Evolutionary conservation across 1,284 basidiomycete genomes (phyloP).

Genomic region (Puccinia novopanici): DNA sequence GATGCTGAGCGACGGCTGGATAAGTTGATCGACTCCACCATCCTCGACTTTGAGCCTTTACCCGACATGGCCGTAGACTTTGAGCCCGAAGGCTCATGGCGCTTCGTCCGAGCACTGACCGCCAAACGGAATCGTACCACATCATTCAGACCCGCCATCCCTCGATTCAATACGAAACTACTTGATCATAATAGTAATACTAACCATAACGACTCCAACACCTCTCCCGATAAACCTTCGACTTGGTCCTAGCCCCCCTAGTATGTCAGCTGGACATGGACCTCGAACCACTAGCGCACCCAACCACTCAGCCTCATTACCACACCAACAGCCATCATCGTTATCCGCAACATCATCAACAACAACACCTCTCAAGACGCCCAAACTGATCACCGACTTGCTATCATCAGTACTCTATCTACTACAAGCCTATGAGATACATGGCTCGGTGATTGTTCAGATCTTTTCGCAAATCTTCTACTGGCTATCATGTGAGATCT

Average conservation of each 20-base stretch:
- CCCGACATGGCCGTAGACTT: conserved; percentile 82
- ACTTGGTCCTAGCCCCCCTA: background rate
- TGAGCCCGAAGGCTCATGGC: conserved; percentile 82
- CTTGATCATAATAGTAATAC: background rate
- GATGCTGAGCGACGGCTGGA: conserved; percentile 87
- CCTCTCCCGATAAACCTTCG: background rate
- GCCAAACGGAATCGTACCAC: conserved; percentile 62
- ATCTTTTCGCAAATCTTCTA: conserved; percentile 93
- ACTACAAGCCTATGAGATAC: conserved; percentile 82
- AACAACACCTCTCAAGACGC: conserved; percentile 52
- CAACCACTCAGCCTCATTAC: conserved; percentile 30
- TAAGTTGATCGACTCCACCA: conserved; percentile 74
- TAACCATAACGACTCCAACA: background rate
- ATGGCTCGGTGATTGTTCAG: conserved; percentile 84
- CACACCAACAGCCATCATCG: background rate
- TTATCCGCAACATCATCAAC: background rate
- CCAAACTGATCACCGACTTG: conserved; percentile 68
- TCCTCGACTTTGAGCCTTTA: conserved; percentile 80
- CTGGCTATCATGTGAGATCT: conserved; percentile 80
- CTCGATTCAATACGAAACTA: conserved; percentile 44
- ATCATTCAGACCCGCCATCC: conserved; percentile 57
- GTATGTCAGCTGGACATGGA: conserved; percentile 31
- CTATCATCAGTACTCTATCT: conserved; percentile 85
- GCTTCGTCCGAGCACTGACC: conserved; percentile 74
- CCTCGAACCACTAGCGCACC: conserved; percentile 43